Conservation (phyloP, 495 filamentous ascomycete genomes). For the Immersiella caudata region DNA sequence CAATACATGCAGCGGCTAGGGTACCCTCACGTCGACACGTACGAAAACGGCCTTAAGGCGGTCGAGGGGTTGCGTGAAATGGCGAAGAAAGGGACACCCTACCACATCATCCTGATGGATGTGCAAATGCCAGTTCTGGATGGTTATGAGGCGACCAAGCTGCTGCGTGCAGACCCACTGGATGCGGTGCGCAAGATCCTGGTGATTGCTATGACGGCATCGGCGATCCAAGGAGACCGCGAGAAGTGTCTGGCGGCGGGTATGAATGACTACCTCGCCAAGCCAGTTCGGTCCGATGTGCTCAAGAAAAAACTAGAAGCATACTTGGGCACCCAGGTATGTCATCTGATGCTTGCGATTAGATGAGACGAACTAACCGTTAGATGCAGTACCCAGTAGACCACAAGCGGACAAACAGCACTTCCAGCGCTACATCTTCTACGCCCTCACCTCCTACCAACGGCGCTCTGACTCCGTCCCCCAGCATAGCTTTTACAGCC, state of each 20-base stretch:
- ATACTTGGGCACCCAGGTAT: constrained; percentile 47
- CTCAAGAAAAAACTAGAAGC: constrained; percentile 75
- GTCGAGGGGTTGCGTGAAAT: constrained; percentile 80
- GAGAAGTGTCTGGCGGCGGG: constrained; percentile 90
- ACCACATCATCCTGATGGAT: constrained; percentile 88
- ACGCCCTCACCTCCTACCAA: background rate
- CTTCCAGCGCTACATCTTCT: background rate
- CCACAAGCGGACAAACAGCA: constrained; percentile 10
- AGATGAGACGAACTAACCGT: background rate
- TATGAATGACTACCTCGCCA: constrained; percentile 96
- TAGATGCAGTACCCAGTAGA: background rate
- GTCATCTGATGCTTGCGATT: background rate
- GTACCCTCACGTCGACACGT: constrained; percentile 76
- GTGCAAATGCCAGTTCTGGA: constrained; percentile 94
- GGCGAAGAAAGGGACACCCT: constrained; percentile 68
- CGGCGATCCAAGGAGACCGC: constrained; percentile 85
- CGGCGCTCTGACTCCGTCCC: constrained; percentile 4
- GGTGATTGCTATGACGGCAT: constrained; percentile 92
- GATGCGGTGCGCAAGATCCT: constrained; percentile 74
- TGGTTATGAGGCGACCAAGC: constrained; percentile 88
- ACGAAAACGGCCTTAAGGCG: constrained; percentile 81
- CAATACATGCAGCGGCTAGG: constrained; percentile 84
- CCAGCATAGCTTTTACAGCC: background rate
- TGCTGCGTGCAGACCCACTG: constrained; percentile 73
- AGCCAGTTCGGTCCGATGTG: constrained; percentile 77